These are phyloP conservation scores for Omphalotus olearius DNA, from an alignment of 1,284 basidiomycete species.

Conservation along the genomic window DNA sequence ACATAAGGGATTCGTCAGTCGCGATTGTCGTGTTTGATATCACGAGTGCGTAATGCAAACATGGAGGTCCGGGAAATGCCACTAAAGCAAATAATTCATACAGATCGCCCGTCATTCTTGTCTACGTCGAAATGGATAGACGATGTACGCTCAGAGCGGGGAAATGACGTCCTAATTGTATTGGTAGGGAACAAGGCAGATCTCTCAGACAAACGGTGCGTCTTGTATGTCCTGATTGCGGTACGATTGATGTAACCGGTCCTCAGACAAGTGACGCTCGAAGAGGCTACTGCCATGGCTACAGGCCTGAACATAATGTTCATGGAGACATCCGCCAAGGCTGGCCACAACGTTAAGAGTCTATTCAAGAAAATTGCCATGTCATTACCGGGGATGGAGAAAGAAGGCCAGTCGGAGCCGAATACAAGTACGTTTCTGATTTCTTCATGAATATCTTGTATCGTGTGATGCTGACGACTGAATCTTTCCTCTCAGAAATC, in stretches of 20 bases:
- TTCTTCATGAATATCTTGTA: background rate
- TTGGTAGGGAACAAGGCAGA: slow-evolving; percentile 99
- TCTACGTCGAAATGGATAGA: slow-evolving; percentile 99
- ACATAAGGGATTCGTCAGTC: slow-evolving; percentile 97
- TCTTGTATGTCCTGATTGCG: slow-evolving; percentile 15
- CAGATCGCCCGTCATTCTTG: slow-evolving; percentile 94
- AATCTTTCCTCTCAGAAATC: slow-evolving; percentile 50
- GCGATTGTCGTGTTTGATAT: slow-evolving; percentile 99
- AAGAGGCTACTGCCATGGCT: slow-evolving; percentile 94
- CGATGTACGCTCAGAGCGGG: slow-evolving; percentile 96
- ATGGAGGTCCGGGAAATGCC: background rate
- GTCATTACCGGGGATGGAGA: slow-evolving; percentile 95
- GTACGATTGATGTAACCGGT: slow-evolving; percentile 5
- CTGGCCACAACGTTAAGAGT: slow-evolving; percentile 98
- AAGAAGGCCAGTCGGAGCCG: slow-evolving; percentile 65
- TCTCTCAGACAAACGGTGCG: slow-evolving; percentile 85
- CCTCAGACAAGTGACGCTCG: slow-evolving; percentile 92
- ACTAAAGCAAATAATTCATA: background rate
- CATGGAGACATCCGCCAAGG: slow-evolving; percentile 99
- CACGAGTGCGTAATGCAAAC: slow-evolving; percentile 72
- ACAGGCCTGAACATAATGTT: slow-evolving; percentile 95
- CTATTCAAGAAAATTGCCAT: slow-evolving; percentile 99
- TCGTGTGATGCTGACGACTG: slow-evolving; percentile 13
- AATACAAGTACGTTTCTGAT: slow-evolving; percentile 60
- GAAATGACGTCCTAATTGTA: slow-evolving; percentile 98